Evolutionary conservation across 345 rosid genomes (phyloP), one percentile per base, ranked within the genome.

Genomic region (Dovyalis caffra): DNA sequence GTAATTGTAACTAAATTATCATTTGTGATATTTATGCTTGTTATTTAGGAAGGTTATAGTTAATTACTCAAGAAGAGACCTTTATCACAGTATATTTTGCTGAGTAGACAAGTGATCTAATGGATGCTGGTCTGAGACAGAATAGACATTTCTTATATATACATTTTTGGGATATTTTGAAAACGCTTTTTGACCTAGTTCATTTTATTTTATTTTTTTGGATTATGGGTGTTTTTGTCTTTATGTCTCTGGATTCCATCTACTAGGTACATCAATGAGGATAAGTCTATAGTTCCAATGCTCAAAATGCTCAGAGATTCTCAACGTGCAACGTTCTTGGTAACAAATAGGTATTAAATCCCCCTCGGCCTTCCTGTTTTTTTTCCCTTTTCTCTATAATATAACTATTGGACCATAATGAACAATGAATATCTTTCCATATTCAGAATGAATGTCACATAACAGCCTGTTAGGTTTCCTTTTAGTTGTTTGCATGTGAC

Each of bases 281-380:
- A 93, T 79, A 69, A 79, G 32, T 75, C 86, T 2, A 89, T 91
- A 33, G 88, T 95, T 58, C 98, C 99, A 12, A 87, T 95, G 88
- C 86, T 95, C 57, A 87, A 88, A 82, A 91, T 95, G 98, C 89
- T 95, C 6, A 88, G 93, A 80, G 87, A 93, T 82, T 95, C 97
- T 73, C 93, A 97, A 35, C 98, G 99, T 74, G 82, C 89, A 49
- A 95, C 97, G 58, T 95, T 95, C 90, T 85, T 95, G 89, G 99
- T 93, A 86, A 95, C 99, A 77, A 95, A 95, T 82, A 95, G 98
- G 99, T 91, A 82, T 26, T 21, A 8, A 31, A 28, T 23, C 76
- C 62, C 32, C 67, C 16, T 63, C 67, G 10, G 20, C 18, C 0
- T 29, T 72, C 49, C n/a, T 45, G 21, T 38, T 61, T 18, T 25